Evolutionary conservation across 2,329 filamentous ascomycete genomes (phyloP).

Genomic region (Ophiocordyceps camponoti-rufipedis): DNA sequence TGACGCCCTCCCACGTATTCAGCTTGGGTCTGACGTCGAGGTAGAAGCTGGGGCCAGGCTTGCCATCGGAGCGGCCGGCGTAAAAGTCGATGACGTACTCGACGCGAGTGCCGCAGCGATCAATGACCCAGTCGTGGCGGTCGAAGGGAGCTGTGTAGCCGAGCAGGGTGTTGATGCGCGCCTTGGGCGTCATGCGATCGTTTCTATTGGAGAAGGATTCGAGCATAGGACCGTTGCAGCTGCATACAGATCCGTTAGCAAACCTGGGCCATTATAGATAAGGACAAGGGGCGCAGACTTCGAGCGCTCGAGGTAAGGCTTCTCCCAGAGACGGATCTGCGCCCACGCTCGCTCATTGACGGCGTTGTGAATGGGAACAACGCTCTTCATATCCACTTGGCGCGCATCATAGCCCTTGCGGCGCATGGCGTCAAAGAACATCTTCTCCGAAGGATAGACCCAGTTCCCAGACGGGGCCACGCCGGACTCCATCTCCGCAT

Average conservation of each 20-base stretch:
- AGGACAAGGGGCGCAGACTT: constrained; percentile 22
- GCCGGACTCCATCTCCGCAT: constrained; percentile 63
- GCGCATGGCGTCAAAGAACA: constrained; percentile 96
- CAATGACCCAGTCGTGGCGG: constrained; percentile 91
- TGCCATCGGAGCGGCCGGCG: constrained; percentile 38
- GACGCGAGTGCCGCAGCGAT: constrained; percentile 67
- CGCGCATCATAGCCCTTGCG: constrained; percentile 65
- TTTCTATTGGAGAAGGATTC: constrained; percentile 66
- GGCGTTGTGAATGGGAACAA: constrained; percentile 95
- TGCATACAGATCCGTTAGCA: constrained; percentile 2
- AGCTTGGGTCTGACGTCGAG: constrained; percentile 51
- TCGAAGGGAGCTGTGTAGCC: constrained; percentile 92
- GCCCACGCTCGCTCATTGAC: constrained; percentile 94
- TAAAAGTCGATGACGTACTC: constrained; percentile 99
- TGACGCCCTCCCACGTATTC: constrained; percentile 48
- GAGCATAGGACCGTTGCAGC: constrained; percentile 59
- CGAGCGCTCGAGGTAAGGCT: constrained; percentile 38
- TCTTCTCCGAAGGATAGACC: constrained; percentile 91
- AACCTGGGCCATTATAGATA: too few species aligned
- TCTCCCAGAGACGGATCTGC: constrained; percentile 83
- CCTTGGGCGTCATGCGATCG: constrained; percentile 57
- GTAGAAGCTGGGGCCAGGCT: constrained; percentile 38
- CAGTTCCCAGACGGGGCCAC: constrained; percentile 66
- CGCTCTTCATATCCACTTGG: constrained; percentile 66
- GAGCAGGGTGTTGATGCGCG: constrained; percentile 62